Base-by-base conservation (phyloP, 2,329 filamentous ascomycete genomes). In the Bretziella fagacearum region DNA sequence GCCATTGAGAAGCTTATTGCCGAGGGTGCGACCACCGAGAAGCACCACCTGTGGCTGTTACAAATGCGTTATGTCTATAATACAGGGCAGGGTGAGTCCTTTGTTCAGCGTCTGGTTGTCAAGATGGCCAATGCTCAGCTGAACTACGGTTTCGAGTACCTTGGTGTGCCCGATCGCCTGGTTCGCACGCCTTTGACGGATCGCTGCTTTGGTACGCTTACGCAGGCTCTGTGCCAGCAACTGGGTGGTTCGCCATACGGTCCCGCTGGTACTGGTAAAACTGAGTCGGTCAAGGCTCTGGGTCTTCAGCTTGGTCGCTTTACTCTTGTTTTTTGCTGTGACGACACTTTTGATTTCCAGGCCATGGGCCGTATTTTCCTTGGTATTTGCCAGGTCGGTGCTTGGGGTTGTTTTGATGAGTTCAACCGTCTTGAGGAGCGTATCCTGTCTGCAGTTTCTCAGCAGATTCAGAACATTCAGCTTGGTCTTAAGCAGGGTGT, bases 301-400 rank as follows among this genome's bases (percentile, higher is more conserved):
- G 93, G 91, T 68, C 74, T 98, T 3, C 87, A 98, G 61, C 78
- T 99, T 47, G 93, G 91, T 60, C 80, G 93, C 51, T 99, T 98
- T 62, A 98, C 93, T 1, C 75, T 99, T 22, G 93, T 99, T 23
- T 98, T 99, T 68, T 98, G 93, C 63, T 99, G 91, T 67, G 91
- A 99, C 59, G 91, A 98, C 63, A 98, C 91, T 0, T 99, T 99
- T 57, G 91, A 99, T 62, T 98, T 96, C 70, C 91, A 98, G 59
- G 91, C 91, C 44, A 98, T 99, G 91, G 93, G 93, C 11, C 84
- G 91, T 55, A 99, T 99, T 56, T 98, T 99, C 73, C 72, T 98
- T 29, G 91, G 91, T 72, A 93, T 99, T 52, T 98, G 93, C 61
- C 91, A 98, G 62, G 91, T 99, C 41, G 91, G 91, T 61, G 91